Base-by-base conservation (phyloP, 352 stramenopile species). In the Globisporangium cystogenes region DNA sequence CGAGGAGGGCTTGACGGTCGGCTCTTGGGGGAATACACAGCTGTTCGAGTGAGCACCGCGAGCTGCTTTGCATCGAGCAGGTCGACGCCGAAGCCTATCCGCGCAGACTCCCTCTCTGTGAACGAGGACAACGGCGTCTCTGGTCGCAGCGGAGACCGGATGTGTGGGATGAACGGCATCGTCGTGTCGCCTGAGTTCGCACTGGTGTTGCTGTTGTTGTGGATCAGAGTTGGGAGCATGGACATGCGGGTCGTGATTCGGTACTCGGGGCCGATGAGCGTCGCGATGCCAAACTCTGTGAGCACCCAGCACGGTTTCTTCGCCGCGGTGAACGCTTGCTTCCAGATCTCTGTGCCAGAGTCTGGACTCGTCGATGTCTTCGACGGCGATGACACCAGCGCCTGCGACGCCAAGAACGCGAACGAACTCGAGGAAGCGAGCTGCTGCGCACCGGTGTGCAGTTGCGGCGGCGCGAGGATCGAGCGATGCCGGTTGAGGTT, bases 241-340 rank as follows among this genome's bases (percentile, higher is more conserved):
- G 72, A 45, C 0, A 75, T 33, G 14, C 79, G 70, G 1, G 79
- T 81, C 1, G 70, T 79, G 33, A 90, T 68, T 43, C 60, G 55
- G 41, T 84, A 90, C 57, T 87, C 74, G 3, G 76, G 74, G 1
- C 79, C 79, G 24, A 90, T 83, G 20, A 87, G 64, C 11, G 67
- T 62, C 44, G 82, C 64, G 37, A 90, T 70, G 16, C 76, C 76
- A 14, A 69, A 60, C 1, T 86, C 72, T 3, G 79, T 87, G 50
- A 90, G 61, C 26, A 90, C 70, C 79, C 79, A 87, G 48, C 74
- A 90, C 1, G 65, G 55, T 56, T 86, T 87, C 53, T 82, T 72
- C 1, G 55, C 64, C 1, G 70, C 48, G 10, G 76, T 82, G 48
- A 82, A 69, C 3, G 67, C 62, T 45, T 71, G 68, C 23, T 68